Percentiles rank a stretch among this genome's conserved stretches.
Conservation (phyloP, 768 basidiomycete genomes). For the Omphalotus guepiniiformis region DNA sequence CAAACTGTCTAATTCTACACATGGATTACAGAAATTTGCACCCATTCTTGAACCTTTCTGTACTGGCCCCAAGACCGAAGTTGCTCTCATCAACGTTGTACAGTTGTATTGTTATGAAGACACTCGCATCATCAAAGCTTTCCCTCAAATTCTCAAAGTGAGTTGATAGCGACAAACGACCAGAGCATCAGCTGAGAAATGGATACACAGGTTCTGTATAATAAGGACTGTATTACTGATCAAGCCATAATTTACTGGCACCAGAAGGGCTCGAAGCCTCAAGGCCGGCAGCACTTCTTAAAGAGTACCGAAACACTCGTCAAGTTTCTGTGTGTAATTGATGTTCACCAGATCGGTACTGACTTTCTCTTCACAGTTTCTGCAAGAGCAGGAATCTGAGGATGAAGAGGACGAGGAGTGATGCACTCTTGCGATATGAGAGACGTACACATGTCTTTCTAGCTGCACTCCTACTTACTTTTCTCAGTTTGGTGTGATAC, state of each 20-base stretch:
- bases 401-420: constrained; percentile 56
- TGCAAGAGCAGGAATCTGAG: constrained; percentile 80
- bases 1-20: not conserved
- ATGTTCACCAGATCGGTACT: not conserved
- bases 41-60: constrained; percentile 90
- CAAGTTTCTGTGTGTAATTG: constrained; percentile 55
- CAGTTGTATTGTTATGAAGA: constrained; percentile 97
- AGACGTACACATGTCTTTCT: not conserved
- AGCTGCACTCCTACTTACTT: not conserved
- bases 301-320: constrained; percentile 85
- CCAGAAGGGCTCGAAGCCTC: constrained; percentile 93
- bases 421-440: constrained; percentile 1
- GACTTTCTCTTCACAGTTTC: constrained; percentile 49
- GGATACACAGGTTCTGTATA: constrained; percentile 94
- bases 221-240: constrained; percentile 92
- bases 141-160: constrained; percentile 92
- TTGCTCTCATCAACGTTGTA: constrained; percentile 91
- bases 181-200: too few relatives aligned
- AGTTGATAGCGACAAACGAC: too few relatives aligned
- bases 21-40: constrained; percentile 60
- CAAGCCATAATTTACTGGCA: constrained; percentile 98
- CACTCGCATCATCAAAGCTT: constrained; percentile 90
- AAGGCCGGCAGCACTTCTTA: constrained; percentile 93
- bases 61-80: constrained; percentile 82
- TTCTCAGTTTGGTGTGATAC: not conserved